Base-by-base conservation (phyloP, 2,329 filamentous ascomycete species). In the Rhynchosporium secalis region DNA sequence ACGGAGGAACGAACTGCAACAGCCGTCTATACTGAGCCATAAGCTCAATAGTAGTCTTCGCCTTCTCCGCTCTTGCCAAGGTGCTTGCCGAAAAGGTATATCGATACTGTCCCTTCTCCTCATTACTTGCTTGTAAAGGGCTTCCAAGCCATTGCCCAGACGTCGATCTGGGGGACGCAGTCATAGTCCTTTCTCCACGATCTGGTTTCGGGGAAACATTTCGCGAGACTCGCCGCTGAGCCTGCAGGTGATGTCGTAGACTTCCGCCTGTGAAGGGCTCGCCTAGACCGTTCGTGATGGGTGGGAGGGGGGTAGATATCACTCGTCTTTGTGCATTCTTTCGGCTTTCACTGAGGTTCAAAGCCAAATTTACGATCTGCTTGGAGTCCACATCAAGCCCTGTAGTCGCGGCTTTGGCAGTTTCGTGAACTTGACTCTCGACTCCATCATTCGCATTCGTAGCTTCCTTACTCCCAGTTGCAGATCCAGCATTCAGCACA, bases 351-450 rank as follows among this genome's bases (percentile, higher is more conserved):
- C 90, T 96, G 56, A 98, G 77, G 67, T 89, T 95, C 69, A 98
- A 77, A 1, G 94, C 94, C 84, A 98, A 90, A 71, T 92, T 92
- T 47, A 98, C 92, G 66, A 98, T 96, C 75, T 96, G 91, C 3
- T 89, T 86, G 7, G 93, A 89, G 71, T 97, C 93, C 63, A 89
- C 82, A 70, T 92, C 86, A 26, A 90, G 73, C 4, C 75, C 69
- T 13, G 73, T 66, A 26, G 58, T 29, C 28, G 56, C 57, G 54
- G 59, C 3, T 38, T 61, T 69, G 2, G 57, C 12, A 28, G 47
- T 6, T 31, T 59, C 20, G 31, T 59, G 45, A 29, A 60, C 58
- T 56, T 13, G 51, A 36, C 36, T 51, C 8, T 63, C 56, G 20
- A 51, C 51, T 4, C 29, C 60, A 40, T 64, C 59, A 31, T 52